phyloP scores from a whole-genome alignment of 345 rosid species.

The Eucalyptus regnans region DNA sequence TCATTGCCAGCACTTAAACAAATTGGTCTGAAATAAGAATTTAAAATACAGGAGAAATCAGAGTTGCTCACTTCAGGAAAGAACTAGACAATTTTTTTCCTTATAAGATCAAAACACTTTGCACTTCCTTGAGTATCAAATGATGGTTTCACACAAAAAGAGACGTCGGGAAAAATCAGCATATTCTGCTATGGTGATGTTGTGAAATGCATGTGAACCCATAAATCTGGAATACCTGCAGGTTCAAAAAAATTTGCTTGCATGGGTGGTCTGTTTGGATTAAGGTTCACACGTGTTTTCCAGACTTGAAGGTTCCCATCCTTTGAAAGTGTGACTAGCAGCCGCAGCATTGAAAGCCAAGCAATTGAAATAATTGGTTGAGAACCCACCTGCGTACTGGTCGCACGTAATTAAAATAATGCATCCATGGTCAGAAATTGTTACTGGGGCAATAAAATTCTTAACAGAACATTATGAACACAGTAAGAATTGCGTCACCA shows the following conservation, averaged over 20 bases:
- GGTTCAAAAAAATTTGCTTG: slow-evolving; percentile 92
- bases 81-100: neutral
- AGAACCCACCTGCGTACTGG: slow-evolving; percentile 85
- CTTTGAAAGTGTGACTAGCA: slow-evolving; percentile 77
- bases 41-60: neutral
- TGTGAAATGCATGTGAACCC: neutral
- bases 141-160: neutral
- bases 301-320: slow-evolving; percentile 95
- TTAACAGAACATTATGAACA: neutral
- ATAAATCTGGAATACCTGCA: slow-evolving; percentile 40
- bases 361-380: slow-evolving; percentile 87
- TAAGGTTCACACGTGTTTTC: slow-evolving; percentile 67
- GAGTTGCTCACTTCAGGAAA: neutral
- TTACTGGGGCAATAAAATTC: neutral
- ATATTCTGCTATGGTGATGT: neutral
- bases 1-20: neutral
- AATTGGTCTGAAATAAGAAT: neutral
- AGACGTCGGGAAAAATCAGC: neutral
- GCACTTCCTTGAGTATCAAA: neutral
- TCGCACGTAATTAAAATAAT: neutral
- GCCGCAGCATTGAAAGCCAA: slow-evolving; percentile 77
- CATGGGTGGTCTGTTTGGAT: slow-evolving; percentile 87
- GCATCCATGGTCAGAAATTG: neutral
- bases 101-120: neutral
- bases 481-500: neutral